phyloP scores from a whole-genome alignment of 345 rosid genomes.

The Theobroma cacao region DNA sequence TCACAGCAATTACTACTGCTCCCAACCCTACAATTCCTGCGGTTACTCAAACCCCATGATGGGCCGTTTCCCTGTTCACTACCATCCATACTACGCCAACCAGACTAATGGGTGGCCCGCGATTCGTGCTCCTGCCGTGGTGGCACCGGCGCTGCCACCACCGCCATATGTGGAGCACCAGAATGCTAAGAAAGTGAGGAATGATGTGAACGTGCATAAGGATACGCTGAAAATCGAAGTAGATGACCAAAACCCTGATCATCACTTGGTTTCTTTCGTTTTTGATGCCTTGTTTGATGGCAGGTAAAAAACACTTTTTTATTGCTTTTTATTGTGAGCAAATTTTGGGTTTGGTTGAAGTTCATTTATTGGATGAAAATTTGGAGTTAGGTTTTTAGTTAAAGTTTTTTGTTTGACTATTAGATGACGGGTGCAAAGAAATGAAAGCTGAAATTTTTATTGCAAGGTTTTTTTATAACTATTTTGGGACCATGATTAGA shows the following conservation, averaged over 20 bases:
- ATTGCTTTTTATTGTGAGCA: neutral
- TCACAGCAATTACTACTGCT: constrained; percentile 30
- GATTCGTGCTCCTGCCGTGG: constrained; percentile 34
- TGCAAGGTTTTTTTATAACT: neutral
- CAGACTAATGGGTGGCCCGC: constrained; percentile 50
- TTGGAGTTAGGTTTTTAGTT: neutral
- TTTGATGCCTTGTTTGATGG: constrained; percentile 89
- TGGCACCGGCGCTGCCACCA: constrained; percentile 32
- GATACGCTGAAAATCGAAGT: constrained; percentile 62
- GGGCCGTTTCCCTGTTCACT: constrained; percentile 47
- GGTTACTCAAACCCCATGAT: constrained; percentile 34
- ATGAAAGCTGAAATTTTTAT: neutral
- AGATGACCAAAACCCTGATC: constrained; percentile 70
- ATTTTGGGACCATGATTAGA: neutral
- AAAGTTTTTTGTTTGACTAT: neutral
- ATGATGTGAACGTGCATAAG: constrained; percentile 86
- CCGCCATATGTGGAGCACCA: constrained; percentile 81
- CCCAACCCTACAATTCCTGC: constrained; percentile 32
- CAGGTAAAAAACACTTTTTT: constrained; percentile 41
- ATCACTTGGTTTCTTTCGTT: constrained; percentile 74
- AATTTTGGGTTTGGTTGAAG: neutral
- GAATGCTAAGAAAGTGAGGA: constrained; percentile 85
- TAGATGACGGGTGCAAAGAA: neutral
- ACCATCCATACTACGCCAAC: constrained; percentile 46
- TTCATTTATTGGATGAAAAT: neutral